Evolutionary conservation across 768 basidiomycete species (phyloP), one percentile per base, ranked within the genome.

Genomic region (Tylopilus balloui): DNA sequence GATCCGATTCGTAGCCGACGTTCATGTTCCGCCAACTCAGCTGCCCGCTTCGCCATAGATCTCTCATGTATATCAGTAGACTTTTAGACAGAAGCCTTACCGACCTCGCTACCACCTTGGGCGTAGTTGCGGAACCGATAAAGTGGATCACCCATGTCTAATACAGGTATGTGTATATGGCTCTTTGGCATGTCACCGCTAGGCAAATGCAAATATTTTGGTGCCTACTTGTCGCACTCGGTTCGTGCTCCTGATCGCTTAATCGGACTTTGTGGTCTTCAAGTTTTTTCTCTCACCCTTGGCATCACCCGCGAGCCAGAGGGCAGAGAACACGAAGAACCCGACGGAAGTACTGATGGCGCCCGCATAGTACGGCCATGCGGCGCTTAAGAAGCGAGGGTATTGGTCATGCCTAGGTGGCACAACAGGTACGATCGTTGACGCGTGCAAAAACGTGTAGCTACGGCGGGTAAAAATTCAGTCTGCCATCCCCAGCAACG

Each of bases 371-470:
- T 95, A 99, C 0, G 96, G 95, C 88, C 88, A 92, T 7, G 96
- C 96, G 3, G 92, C 92, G 39, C 83, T 85, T 59, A 99, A 78
- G 80, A 96, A 99, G 23, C 96, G 83, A 4, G 92, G 91, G 66
- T 97, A 96, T 40, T 86, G 88, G 68, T 99, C 92, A 70, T 98
- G 96, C 39, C 90, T 76, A 20, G 91, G 90, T 1, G 96, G 96
- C 2, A 95, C 91, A 36, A 99, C 83, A 15, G 93, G 80, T 1
- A 93, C 88, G 14, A 81, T 88, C 3, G 80, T 84, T 3, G 82
- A 77, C 47, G 83, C 79, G 48, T 82, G 75, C 28, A 99, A 72
- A 66, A 79, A 81, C n/a, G 87, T 78, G 72, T 80, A 81, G 29
- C 92, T 94, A 54, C 14, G 14, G 3, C 41, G 15, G 36, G 31